Evolutionary conservation across 1,284 basidiomycete species (phyloP).

Genomic region (Ceratobasidium sp.): DNA sequence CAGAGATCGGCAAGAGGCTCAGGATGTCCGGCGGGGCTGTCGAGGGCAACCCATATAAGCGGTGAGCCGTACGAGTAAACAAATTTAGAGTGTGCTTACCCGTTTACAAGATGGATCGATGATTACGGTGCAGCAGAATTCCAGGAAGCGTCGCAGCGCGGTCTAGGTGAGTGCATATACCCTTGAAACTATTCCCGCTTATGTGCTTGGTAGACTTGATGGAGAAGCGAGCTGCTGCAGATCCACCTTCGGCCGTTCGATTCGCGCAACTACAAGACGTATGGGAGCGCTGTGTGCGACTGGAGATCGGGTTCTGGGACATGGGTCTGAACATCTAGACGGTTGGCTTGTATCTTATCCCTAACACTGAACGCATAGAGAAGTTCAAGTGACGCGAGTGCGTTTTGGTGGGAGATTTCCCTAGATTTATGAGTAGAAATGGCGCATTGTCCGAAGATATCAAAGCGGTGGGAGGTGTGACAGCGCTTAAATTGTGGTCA

Average conservation of each 20-base stretch:
- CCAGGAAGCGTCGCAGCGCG: conserved; percentile 68
- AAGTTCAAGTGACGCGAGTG: too few relatives aligned
- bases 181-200: conserved; percentile 1
- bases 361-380: too few relatives aligned
- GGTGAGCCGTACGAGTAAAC: conserved; percentile 24
- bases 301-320: conserved; percentile 94
- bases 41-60: conserved; percentile 75
- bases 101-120: conserved; percentile 74
- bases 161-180: conserved; percentile 67
- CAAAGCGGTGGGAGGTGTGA: too few relatives aligned
- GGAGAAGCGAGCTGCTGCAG: conserved; percentile 67
- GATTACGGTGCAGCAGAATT: conserved; percentile 74
- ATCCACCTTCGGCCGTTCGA: conserved; percentile 71
- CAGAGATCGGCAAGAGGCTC: conserved; percentile 90
- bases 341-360: too few relatives aligned
- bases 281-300: conserved; percentile 80
- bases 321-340: conserved; percentile 58
- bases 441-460: too few relatives aligned
- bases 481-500: neutral
- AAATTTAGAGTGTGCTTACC: neutral
- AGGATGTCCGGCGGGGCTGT: conserved; percentile 62
- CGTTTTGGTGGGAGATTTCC: too few relatives aligned
- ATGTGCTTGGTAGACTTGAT: conserved; percentile 55
- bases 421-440: too few relatives aligned
- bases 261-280: conserved; percentile 75